phyloP scores from a whole-genome alignment of 108 stramenopile species.

The Stephanodiscus minutulus region DNA sequence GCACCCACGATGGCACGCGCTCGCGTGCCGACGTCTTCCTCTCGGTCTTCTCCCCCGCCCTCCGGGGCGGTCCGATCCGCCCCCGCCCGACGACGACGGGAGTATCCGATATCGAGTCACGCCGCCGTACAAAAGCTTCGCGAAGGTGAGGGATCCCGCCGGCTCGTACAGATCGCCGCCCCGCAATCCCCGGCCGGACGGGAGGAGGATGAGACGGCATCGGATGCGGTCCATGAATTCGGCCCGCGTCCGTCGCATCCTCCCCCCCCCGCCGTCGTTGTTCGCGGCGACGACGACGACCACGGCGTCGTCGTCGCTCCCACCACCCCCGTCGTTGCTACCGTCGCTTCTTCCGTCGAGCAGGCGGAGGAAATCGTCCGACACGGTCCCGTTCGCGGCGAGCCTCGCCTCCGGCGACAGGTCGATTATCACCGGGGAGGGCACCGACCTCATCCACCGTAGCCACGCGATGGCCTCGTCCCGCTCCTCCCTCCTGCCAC shows the following conservation, averaged over 20 bases:
- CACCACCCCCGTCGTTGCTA: background rate
- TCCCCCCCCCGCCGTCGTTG: constrained; percentile 6
- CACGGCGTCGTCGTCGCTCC: constrained; percentile 6
- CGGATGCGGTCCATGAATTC: constrained; percentile 58
- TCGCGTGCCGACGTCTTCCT: constrained; percentile 35
- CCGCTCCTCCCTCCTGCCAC: constrained; percentile 20
- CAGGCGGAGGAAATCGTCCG: constrained; percentile 31
- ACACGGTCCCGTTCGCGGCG: constrained; percentile 48
- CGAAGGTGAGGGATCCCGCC: constrained; percentile 68
- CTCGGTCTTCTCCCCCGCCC: constrained; percentile 59
- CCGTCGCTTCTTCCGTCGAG: too few species aligned
- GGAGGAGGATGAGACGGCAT: constrained; percentile 64
- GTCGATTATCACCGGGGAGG: constrained; percentile 61
- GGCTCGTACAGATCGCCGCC: constrained; percentile 44
- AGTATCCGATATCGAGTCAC: constrained; percentile 66
- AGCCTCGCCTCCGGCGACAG: constrained; percentile 51
- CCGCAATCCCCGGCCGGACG: constrained; percentile 55
- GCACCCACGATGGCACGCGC: constrained; percentile 49
- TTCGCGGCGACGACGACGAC: too few species aligned
- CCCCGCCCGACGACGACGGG: constrained; percentile 10
- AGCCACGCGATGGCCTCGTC: constrained; percentile 64
- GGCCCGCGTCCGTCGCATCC: constrained; percentile 31
- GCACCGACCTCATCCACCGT: constrained; percentile 67
- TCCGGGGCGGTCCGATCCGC: constrained; percentile 29
- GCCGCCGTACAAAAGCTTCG: constrained; percentile 81